These are phyloP conservation scores for Talaromyces atroroseus DNA, from an alignment of 2,329 filamentous ascomycete genomes.

Conservation along the genomic window DNA sequence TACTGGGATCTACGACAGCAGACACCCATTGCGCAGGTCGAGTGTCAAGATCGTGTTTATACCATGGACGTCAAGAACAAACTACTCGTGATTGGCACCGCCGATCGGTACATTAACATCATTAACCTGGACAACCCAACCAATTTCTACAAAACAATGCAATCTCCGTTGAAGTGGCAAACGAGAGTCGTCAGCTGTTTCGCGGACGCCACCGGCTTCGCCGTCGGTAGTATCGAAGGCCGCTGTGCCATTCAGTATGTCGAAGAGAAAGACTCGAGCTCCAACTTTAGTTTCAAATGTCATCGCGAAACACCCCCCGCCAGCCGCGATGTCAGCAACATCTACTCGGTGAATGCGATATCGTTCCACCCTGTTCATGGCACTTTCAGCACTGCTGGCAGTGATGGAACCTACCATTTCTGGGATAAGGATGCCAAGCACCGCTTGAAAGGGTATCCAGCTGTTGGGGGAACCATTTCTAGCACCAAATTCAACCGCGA, in stretches of 20 bases:
- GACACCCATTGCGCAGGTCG: slow-evolving; percentile 41
- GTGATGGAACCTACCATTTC: slow-evolving; percentile 79
- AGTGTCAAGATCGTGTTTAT: slow-evolving; percentile 59
- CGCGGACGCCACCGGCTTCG: slow-evolving; percentile 82
- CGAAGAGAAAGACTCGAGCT: slow-evolving; percentile 84
- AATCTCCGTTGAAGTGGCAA: slow-evolving; percentile 97
- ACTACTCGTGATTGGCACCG: slow-evolving; percentile 84
- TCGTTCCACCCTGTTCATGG: slow-evolving; percentile 95
- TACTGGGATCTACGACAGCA: slow-evolving; percentile 53
- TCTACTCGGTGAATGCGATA: slow-evolving; percentile 94
- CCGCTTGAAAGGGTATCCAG: slow-evolving; percentile 80
- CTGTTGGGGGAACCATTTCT: slow-evolving; percentile 79
- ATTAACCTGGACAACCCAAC: slow-evolving; percentile 82
- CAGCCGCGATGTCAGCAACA: slow-evolving; percentile 68
- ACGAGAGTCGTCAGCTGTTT: slow-evolving; percentile 94
- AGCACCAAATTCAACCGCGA: slow-evolving; percentile 85
- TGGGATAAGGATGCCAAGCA: slow-evolving; percentile 87
- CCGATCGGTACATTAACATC: slow-evolving; percentile 93
- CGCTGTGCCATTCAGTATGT: slow-evolving; percentile 98
- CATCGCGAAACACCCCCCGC: slow-evolving; percentile 72
- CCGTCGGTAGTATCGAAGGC: slow-evolving; percentile 93
- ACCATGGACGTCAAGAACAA: slow-evolving; percentile 86
- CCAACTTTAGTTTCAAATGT: slow-evolving; percentile 99
- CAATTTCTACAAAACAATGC: slow-evolving; percentile 92
- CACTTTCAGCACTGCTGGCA: slow-evolving; percentile 96